Conservation (phyloP, 1,284 basidiomycete species). For the Erythrobasidium hasegawianum region DNA sequence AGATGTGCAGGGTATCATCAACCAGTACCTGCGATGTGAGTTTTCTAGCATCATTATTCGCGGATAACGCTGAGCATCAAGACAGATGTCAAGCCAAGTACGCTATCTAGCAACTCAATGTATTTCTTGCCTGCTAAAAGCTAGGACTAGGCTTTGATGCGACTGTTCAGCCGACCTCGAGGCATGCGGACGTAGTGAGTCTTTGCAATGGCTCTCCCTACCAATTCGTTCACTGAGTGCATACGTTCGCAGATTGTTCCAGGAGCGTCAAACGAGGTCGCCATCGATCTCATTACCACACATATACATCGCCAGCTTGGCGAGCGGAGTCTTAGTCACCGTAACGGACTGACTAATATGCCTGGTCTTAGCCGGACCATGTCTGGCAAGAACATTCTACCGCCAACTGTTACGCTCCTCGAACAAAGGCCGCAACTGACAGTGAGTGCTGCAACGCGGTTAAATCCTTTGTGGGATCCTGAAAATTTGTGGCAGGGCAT, state of each 20-base stretch:
- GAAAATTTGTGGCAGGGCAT: slow-evolving; percentile 61
- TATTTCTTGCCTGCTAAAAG: neutral
- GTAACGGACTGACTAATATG: slow-evolving; percentile 4
- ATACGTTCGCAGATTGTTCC: slow-evolving; percentile 72
- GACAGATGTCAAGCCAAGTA: slow-evolving; percentile 32
- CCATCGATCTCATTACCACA: slow-evolving; percentile 87
- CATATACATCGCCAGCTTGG: slow-evolving; percentile 82
- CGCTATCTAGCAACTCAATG: neutral
- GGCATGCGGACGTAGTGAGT: slow-evolving; percentile 79
- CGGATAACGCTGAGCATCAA: too few relatives aligned
- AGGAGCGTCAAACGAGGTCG: slow-evolving; percentile 73
- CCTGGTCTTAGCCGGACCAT: slow-evolving; percentile 9
- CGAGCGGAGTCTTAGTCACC: slow-evolving; percentile 57
- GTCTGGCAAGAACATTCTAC: slow-evolving; percentile 48
- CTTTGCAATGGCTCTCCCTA: too few relatives aligned
- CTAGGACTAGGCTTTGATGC: slow-evolving; percentile 89
- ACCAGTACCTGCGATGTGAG: slow-evolving; percentile 60
- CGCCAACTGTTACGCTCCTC: slow-evolving; percentile 63
- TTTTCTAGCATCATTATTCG: too few relatives aligned
- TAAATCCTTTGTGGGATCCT: too few relatives aligned
- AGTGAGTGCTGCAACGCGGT: slow-evolving; percentile 55
- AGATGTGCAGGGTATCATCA: slow-evolving; percentile 77
- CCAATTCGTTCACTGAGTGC: too few relatives aligned
- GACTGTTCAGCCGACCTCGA: slow-evolving; percentile 84
- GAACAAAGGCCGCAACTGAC: slow-evolving; percentile 76